A percentile compares a stretch with the other conserved stretches of the same genome.
phyloP scores from a whole-genome alignment of 2,329 filamentous ascomycete species.

The Ophioceras dolichostomum region DNA sequence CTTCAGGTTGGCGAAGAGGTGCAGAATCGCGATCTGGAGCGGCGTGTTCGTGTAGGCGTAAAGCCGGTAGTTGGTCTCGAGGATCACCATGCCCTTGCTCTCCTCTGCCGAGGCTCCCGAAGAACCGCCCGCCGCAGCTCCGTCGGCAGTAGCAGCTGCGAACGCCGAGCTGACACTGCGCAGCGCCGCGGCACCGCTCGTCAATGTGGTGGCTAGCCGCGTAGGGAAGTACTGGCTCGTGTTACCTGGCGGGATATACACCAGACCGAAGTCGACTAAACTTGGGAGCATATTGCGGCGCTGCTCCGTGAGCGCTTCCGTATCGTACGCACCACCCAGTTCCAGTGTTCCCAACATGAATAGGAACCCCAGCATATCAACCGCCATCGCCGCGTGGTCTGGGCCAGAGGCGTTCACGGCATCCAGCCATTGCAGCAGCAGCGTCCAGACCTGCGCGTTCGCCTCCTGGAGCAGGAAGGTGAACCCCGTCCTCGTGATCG shows the following conservation, averaged over 20 bases:
- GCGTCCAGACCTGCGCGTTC: slow-evolving; percentile 93
- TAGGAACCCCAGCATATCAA: slow-evolving; percentile 91
- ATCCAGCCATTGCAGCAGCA: slow-evolving; percentile 86
- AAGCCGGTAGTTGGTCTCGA: slow-evolving; percentile 95
- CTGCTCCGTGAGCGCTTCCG: slow-evolving; percentile 65
- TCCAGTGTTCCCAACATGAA: slow-evolving; percentile 92
- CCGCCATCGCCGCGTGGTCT: slow-evolving; percentile 39
- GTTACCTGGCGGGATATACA: slow-evolving; percentile 56
- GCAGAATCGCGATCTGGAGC: slow-evolving; percentile 86
- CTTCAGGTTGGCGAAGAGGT: slow-evolving; percentile 76
- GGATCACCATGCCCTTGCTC: slow-evolving; percentile 73
- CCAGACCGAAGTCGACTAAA: slow-evolving; percentile 82
- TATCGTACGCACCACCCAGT: slow-evolving; percentile 83
- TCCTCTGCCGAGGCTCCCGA: slow-evolving; percentile 23
- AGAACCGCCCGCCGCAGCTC: slow-evolving; percentile 34
- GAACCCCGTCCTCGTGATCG: slow-evolving; percentile 88
- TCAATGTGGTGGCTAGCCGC: slow-evolving; percentile 85
- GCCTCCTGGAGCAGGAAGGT: slow-evolving; percentile 90
- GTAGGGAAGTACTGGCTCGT: slow-evolving; percentile 72
- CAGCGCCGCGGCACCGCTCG: slow-evolving; percentile 58
- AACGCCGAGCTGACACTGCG: slow-evolving; percentile 59
- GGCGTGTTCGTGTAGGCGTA: slow-evolving; percentile 95
- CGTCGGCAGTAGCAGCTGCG: slow-evolving; percentile 47
- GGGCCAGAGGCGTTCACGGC: slow-evolving; percentile 34
- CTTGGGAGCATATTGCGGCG: slow-evolving; percentile 84